Percentiles rank a stretch among this genome's conserved stretches.
These are phyloP conservation scores for Russula compacta DNA, from an alignment of 768 basidiomycete species.

Conservation along the genomic window DNA sequence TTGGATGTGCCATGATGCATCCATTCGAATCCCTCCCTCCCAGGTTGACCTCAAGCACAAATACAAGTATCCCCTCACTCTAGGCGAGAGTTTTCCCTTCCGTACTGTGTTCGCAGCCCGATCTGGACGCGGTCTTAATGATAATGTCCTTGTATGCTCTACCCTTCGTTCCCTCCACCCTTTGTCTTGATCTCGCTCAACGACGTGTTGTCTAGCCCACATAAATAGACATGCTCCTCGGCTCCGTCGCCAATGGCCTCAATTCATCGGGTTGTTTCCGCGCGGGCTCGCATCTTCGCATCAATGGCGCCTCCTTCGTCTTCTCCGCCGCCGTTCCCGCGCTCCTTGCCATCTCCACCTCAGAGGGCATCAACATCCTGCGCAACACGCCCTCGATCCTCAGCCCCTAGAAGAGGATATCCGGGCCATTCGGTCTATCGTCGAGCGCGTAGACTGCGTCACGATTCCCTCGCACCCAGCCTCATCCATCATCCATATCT, in stretches of 20 bases:
- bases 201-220: not conserved
- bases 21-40: too few relatives aligned
- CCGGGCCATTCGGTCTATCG: constrained; percentile 59
- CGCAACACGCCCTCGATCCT: constrained; percentile 69
- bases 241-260: constrained; percentile 78
- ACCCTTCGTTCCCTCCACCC: too few relatives aligned
- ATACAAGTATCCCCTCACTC: too few relatives aligned
- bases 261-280: constrained; percentile 90
- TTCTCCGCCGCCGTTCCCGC: constrained; percentile 95
- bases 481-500: constrained; percentile 84
- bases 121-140: too few relatives aligned
- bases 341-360: constrained; percentile 78
- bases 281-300: constrained; percentile 76
- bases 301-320: constrained; percentile 92
- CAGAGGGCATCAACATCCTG: constrained; percentile 76
- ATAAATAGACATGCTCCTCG: constrained; percentile 92
- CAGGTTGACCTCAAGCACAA: too few relatives aligned
- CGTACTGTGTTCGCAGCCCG: too few relatives aligned
- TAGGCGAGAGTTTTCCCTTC: too few relatives aligned
- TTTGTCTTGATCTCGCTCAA: too few relatives aligned
- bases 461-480: constrained; percentile 77
- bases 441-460: constrained; percentile 79
- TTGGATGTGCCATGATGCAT: too few relatives aligned
- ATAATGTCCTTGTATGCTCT: too few relatives aligned
- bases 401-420: constrained; percentile 72